Conservation (phyloP, 2,329 filamentous ascomycete species). For the Pseudogymnoascus sp. region DNA sequence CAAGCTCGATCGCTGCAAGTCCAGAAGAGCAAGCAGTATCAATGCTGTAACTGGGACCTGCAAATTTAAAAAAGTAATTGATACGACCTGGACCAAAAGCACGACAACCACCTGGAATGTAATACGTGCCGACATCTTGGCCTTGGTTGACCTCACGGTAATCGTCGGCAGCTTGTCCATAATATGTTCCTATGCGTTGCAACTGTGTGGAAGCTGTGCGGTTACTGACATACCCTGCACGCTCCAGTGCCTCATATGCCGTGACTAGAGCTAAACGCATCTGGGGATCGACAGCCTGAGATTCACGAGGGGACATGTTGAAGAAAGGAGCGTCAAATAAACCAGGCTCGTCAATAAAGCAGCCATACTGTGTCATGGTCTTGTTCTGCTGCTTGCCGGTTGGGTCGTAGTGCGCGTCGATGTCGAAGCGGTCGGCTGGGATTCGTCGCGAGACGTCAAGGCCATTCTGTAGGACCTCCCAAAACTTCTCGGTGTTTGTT, state of each 20-base stretch:
- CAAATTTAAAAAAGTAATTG: constrained; percentile 34
- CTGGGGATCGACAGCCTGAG: constrained; percentile 68
- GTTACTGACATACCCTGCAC: constrained; percentile 56
- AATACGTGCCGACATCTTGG: constrained; percentile 14
- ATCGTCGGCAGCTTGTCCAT: constrained; percentile 13
- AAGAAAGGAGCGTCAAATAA: constrained; percentile 72
- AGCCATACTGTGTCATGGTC: constrained; percentile 64
- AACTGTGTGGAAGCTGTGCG: constrained; percentile 31
- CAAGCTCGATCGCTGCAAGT: constrained; percentile 26
- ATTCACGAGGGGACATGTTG: constrained; percentile 74
- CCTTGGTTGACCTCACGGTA: constrained; percentile 10
- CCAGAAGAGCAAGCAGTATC: constrained; percentile 33
- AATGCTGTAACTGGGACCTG: constrained; percentile 30
- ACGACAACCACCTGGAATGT: constrained; percentile 3
- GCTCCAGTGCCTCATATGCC: constrained; percentile 70
- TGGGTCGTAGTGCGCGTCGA: constrained; percentile 58
- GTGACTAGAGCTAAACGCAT: constrained; percentile 65
- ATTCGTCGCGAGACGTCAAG: constrained; percentile 57
- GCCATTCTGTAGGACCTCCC: constrained; percentile 40
- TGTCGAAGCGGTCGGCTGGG: constrained; percentile 61
- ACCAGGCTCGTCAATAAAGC: constrained; percentile 59
- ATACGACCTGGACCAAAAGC: constrained; percentile 22
- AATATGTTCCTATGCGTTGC: constrained; percentile 24
- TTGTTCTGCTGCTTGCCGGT: constrained; percentile 64
- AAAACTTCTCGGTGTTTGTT: constrained; percentile 33